A percentile compares a stretch with the other conserved stretches of the same genome.
Evolutionary conservation across 768 basidiomycete genomes (phyloP).

Genomic region (Suillus decipiens): DNA sequence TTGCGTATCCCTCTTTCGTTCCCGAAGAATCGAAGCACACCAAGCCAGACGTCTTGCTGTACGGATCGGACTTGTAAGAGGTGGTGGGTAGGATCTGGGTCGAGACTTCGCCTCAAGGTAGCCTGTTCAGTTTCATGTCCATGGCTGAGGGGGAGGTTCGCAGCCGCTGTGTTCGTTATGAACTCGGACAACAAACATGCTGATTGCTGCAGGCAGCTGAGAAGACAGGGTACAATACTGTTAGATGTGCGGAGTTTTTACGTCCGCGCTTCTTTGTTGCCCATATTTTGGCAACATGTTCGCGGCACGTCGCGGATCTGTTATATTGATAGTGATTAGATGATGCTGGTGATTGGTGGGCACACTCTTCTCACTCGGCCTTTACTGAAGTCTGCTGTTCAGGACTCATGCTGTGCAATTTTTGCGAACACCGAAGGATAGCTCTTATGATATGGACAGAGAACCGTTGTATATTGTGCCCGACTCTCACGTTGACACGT

Average conservation of each 20-base stretch:
- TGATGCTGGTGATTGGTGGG: slow-evolving; percentile 3
- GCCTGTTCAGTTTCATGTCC: not conserved
- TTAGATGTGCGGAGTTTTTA: not conserved
- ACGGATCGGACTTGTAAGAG: slow-evolving; percentile 72
- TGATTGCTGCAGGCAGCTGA: not conserved
- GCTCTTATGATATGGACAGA: not conserved
- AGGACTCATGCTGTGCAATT: not conserved
- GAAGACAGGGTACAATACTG: not conserved
- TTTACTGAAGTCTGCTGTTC: not conserved
- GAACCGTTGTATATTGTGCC: not conserved
- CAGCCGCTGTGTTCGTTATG: not conserved
- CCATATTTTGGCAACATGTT: slow-evolving; percentile 2
- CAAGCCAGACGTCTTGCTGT: slow-evolving; percentile 86
- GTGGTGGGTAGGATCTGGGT: slow-evolving; percentile 17
- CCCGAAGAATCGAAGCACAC: slow-evolving; percentile 64
- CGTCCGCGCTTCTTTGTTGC: not conserved
- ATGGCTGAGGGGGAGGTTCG: not conserved
- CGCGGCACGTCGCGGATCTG: not conserved
- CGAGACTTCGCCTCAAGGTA: not conserved
- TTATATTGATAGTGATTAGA: not conserved
- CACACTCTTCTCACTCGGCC: not conserved
- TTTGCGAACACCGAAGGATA: not conserved
- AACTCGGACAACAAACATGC: not conserved
- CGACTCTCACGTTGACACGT: not conserved
- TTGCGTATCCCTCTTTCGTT: slow-evolving; percentile 65